phyloP scores from a whole-genome alignment of 2,329 filamentous ascomycete species.

The Lasiodiplodia sp. region DNA sequence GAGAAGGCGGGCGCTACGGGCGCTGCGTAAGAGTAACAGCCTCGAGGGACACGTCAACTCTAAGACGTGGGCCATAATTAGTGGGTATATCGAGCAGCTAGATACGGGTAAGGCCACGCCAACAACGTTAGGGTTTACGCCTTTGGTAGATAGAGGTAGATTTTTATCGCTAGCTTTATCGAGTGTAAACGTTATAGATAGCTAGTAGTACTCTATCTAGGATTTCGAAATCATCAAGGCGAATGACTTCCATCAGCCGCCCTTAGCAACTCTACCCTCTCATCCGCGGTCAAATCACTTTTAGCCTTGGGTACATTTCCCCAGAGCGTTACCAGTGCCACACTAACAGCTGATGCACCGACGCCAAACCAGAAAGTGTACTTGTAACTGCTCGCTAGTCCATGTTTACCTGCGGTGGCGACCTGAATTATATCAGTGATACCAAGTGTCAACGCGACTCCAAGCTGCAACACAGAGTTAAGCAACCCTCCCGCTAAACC shows the following conservation, averaged over 20 bases:
- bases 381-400: conserved; percentile 64
- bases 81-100: not conserved
- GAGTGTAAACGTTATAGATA: too few species aligned
- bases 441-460: conserved; percentile 74
- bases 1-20: too few species aligned
- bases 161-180: too few species aligned
- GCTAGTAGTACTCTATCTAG: too few species aligned
- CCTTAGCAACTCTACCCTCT: not conserved
- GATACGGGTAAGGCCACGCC: not conserved
- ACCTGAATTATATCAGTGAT: conserved; percentile 70
- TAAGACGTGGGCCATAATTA: not conserved
- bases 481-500: conserved; percentile 71
- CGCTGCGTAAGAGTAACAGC: not conserved
- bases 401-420: conserved; percentile 52
- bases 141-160: too few species aligned
- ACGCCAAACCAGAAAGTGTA: conserved; percentile 72
- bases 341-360: conserved; percentile 39
- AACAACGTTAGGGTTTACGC: too few species aligned
- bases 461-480: conserved; percentile 75
- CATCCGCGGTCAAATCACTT: conserved; percentile 27
- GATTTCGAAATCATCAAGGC: too few species aligned
- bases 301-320: conserved; percentile 23
- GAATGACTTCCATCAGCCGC: too few species aligned
- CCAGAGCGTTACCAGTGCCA: conserved; percentile 14
- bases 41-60: not conserved